Percentiles rank a stretch among this genome's conserved stretches.
phyloP scores from a whole-genome alignment of 306 rosid genomes.

The Potentilla sterilis region DNA sequence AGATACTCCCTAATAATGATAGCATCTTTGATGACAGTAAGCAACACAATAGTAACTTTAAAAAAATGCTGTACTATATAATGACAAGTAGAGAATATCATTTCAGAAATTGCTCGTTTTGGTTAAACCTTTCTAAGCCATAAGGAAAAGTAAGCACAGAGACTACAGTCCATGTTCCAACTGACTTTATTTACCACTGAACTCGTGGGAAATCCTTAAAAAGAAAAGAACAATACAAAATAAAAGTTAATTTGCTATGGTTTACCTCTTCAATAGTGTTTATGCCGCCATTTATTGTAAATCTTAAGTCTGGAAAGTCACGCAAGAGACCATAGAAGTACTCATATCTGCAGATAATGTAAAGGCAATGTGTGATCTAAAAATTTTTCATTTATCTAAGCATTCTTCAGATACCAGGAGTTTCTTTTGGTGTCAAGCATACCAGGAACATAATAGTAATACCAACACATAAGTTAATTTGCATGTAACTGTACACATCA shows the following conservation, averaged over 20 bases:
- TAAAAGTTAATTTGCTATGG: conserved; percentile 21
- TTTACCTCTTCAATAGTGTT: conserved; percentile 79
- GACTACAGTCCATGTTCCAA: neutral
- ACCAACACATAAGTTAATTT: neutral
- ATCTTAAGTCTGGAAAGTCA: conserved; percentile 93
- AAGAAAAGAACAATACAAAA: neutral
- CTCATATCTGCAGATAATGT: conserved; percentile 65
- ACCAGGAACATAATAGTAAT: neutral
- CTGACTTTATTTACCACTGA: neutral
- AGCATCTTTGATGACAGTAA: neutral
- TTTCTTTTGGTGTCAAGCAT: neutral
- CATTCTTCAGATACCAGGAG: neutral
- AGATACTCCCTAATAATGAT: neutral
- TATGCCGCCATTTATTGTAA: conserved; percentile 96
- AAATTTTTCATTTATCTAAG: neutral
- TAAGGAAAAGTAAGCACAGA: neutral
- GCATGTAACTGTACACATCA: conserved; percentile 3
- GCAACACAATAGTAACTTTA: neutral
- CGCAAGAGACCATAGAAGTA: conserved; percentile 87
- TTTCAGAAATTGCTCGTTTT: neutral
- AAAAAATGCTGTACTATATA: neutral
- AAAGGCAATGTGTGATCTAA: neutral
- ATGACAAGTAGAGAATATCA: neutral
- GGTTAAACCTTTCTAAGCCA: neutral
- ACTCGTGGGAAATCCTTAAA: neutral